Conservation (phyloP, 164 flowering plant genomes). For the Chloranthus sessilifolius region DNA sequence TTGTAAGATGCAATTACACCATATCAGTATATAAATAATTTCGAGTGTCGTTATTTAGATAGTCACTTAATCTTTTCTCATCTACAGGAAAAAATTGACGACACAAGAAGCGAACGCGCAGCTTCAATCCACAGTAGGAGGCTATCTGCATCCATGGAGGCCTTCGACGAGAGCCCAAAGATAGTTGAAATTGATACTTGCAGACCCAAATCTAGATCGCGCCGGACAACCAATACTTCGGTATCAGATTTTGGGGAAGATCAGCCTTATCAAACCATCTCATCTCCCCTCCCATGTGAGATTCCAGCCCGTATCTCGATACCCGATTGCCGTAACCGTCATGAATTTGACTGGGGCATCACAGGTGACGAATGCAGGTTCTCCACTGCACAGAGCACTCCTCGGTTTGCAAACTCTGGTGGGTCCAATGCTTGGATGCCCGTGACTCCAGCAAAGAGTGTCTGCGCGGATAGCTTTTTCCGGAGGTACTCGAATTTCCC, state of each 20-base stretch:
- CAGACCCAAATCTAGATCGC: slow-evolving; percentile 53
- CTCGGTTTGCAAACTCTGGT: slow-evolving; percentile 39
- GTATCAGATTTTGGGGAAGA: slow-evolving; percentile 50
- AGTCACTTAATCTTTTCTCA: neutral
- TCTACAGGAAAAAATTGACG: slow-evolving; percentile 60
- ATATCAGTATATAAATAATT: neutral
- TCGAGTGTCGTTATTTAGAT: neutral
- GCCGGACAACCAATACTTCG: slow-evolving; percentile 29
- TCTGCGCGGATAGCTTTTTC: slow-evolving; percentile 44
- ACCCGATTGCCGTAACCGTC: slow-evolving; percentile 32
- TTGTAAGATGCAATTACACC: slow-evolving; percentile 22
- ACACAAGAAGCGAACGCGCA: slow-evolving; percentile 49
- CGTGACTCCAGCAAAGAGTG: slow-evolving; percentile 59
- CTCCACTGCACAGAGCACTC: slow-evolving; percentile 80
- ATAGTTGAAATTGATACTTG: slow-evolving; percentile 80
- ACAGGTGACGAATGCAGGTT: slow-evolving; percentile 53
- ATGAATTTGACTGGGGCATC: slow-evolving; percentile 61
- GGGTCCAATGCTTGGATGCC: slow-evolving; percentile 26
- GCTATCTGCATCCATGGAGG: slow-evolving; percentile 53
- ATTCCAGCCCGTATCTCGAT: slow-evolving; percentile 43
- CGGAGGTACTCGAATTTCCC: slow-evolving; percentile 47
- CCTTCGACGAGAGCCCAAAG: slow-evolving; percentile 65
- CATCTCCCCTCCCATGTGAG: slow-evolving; percentile 57
- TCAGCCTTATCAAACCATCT: slow-evolving; percentile 26
- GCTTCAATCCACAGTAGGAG: slow-evolving; percentile 60